A percentile compares a stretch with the other conserved stretches of the same genome.
phyloP scores from a whole-genome alignment of 495 filamentous ascomycete genomes.

The Cenococcum geophilum region DNA sequence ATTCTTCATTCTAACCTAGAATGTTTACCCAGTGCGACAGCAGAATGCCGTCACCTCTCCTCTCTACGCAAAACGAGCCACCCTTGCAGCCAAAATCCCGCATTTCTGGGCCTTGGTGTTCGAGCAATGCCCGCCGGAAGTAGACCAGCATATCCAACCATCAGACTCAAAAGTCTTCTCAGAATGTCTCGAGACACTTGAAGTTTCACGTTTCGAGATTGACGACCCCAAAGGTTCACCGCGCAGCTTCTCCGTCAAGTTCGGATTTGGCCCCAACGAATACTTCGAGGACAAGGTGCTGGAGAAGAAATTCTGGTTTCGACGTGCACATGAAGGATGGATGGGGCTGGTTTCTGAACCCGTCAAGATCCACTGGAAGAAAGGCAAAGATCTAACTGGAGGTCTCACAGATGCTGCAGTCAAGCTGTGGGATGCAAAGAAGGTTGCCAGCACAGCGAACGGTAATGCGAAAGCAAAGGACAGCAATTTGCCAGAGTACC shows the following conservation, averaged over 20 bases:
- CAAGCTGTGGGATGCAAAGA: slow-evolving; percentile 61
- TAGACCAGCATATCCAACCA: slow-evolving; percentile 78
- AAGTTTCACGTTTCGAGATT: slow-evolving; percentile 72
- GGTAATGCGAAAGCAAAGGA: slow-evolving; percentile 13
- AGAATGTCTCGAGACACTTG: slow-evolving; percentile 53
- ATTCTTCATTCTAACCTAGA: not conserved
- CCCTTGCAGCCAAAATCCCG: slow-evolving; percentile 58
- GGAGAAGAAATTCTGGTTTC: slow-evolving; percentile 86
- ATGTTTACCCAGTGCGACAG: slow-evolving; percentile 47
- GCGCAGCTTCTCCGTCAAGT: slow-evolving; percentile 55
- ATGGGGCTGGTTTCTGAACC: slow-evolving; percentile 75
- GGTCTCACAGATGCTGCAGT: slow-evolving; percentile 68
- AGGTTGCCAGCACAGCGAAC: slow-evolving; percentile 32
- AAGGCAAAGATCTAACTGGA: slow-evolving; percentile 71
- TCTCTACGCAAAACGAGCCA: slow-evolving; percentile 66
- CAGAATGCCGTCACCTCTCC: slow-evolving; percentile 46
- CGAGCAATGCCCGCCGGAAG: slow-evolving; percentile 71
- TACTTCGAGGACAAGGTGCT: slow-evolving; percentile 67
- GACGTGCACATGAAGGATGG: slow-evolving; percentile 57
- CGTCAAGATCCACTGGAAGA: slow-evolving; percentile 82
- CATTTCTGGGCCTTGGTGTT: slow-evolving; percentile 89
- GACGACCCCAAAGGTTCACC: slow-evolving; percentile 53
- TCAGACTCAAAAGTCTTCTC: slow-evolving; percentile 64
- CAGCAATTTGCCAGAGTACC: slow-evolving; percentile 45
- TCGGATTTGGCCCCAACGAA: slow-evolving; percentile 62